phyloP scores from a whole-genome alignment of 1,284 basidiomycete species.

The Fomitopsis schrenkii region DNA sequence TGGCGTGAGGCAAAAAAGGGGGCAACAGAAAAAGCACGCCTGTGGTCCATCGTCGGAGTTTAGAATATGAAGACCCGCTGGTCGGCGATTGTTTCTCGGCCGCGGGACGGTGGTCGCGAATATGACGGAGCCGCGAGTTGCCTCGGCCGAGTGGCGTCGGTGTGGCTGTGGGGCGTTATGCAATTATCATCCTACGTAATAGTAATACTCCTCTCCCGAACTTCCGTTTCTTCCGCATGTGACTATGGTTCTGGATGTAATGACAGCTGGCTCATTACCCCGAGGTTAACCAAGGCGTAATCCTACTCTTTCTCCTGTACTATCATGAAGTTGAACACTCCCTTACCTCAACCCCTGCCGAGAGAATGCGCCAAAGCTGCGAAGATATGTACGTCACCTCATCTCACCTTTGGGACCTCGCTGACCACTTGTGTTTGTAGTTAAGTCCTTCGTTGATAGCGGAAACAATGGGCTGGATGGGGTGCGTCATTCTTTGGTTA shows the following conservation, averaged over 20 bases:
- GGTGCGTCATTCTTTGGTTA: slow-evolving; percentile 26
- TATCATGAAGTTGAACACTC: slow-evolving; percentile 61
- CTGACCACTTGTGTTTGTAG: slow-evolving; percentile 31
- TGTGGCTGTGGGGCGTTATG: not conserved
- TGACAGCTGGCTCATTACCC: not conserved
- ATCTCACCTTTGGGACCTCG: not conserved
- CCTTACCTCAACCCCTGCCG: slow-evolving; percentile 65
- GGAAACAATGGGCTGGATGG: slow-evolving; percentile 73
- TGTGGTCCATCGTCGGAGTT: slow-evolving; percentile 2
- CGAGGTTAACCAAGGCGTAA: not conserved
- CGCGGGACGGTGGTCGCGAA: not conserved
- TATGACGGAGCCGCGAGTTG: not conserved
- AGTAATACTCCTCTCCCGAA: not conserved
- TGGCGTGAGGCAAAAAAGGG: slow-evolving; percentile 18
- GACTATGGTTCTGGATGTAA: slow-evolving; percentile 1
- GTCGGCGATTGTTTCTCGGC: not conserved
- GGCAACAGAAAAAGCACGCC: not conserved
- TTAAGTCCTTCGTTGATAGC: slow-evolving; percentile 70
- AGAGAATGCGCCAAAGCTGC: slow-evolving; percentile 76
- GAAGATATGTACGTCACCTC: slow-evolving; percentile 56
- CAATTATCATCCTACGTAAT: not conserved
- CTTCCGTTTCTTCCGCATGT: slow-evolving; percentile 1
- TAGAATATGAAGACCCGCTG: not conserved
- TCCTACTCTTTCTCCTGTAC: not conserved
- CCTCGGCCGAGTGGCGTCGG: not conserved